Conservation (phyloP, 2,329 filamentous ascomycete species). For the Dactylonectria macrodidyma region DNA sequence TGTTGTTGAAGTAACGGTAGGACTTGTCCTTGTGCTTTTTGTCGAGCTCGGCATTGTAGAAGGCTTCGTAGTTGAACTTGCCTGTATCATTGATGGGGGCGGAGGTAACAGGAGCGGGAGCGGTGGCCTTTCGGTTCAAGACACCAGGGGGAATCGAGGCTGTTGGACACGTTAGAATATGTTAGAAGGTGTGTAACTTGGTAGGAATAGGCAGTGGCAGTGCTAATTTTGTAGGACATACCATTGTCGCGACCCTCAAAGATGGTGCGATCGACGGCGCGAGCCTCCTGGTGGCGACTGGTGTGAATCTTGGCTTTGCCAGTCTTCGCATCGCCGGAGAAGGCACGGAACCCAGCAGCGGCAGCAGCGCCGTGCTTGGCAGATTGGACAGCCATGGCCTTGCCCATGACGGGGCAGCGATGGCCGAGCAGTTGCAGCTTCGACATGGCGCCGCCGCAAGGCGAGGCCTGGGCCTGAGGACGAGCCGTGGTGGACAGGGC, state of each 20-base stretch:
- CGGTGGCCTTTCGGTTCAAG: constrained; percentile 42
- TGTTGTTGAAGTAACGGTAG: constrained; percentile 99
- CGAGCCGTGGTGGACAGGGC: constrained; percentile 84
- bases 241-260: constrained; percentile 65
- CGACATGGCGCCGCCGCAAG: constrained; percentile 93
- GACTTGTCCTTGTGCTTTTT: constrained; percentile 99
- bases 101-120: constrained; percentile 42
- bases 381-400: constrained; percentile 91
- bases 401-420: constrained; percentile 98
- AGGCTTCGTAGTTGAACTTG: constrained; percentile 91
- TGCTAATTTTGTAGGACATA: constrained; percentile 51
- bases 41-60: constrained; percentile 90
- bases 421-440: constrained; percentile 95
- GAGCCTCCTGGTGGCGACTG: constrained; percentile 82
- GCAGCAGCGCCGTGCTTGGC: constrained; percentile 67
- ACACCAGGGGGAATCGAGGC: constrained; percentile 44
- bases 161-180: constrained; percentile 30
- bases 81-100: constrained; percentile 53
- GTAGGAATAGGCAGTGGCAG: background rate
- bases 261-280: constrained; percentile 76
- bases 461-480: constrained; percentile 70
- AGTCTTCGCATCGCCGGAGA: constrained; percentile 65
- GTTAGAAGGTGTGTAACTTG: constrained; percentile 29
- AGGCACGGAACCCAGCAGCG: constrained; percentile 61
- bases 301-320: constrained; percentile 86